These are phyloP conservation scores for Oryza glaberrima DNA, from an alignment of 176 grass and related monocot genomes.

Conservation along the genomic window DNA sequence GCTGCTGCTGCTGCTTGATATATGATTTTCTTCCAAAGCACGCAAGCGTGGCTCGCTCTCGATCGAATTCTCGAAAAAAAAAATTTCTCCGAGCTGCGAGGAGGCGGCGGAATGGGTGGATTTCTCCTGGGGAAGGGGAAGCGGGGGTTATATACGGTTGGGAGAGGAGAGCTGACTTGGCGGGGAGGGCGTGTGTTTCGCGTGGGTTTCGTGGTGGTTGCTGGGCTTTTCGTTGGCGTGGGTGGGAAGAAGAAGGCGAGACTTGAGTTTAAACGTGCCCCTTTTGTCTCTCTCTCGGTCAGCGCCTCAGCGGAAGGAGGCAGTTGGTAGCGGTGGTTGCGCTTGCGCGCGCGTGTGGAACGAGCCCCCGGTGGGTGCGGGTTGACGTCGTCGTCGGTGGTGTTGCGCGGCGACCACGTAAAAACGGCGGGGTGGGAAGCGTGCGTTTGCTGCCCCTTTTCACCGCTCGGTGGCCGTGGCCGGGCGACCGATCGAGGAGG, in stretches of 20 bases:
- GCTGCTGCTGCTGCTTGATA: neutral
- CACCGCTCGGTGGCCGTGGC: too few species aligned
- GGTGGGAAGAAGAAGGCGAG: neutral
- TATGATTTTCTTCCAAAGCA: neutral
- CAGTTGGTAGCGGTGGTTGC: neutral
- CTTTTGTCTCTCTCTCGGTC: neutral
- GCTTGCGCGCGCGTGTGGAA: neutral
- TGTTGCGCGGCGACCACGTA: too few species aligned
- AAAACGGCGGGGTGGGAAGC: too few species aligned
- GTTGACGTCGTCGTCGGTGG: too few species aligned
- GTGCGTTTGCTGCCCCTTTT: too few species aligned
- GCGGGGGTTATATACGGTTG: neutral
- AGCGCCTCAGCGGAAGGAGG: neutral
- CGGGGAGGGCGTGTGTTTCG: neutral
- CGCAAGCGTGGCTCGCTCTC: neutral
- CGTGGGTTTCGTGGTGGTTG: neutral
- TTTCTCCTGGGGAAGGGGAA: neutral
- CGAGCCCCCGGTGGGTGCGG: neutral
- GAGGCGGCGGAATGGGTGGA: neutral
- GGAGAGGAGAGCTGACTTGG: neutral
- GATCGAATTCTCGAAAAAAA: neutral
- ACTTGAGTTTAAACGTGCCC: constrained; percentile 3
- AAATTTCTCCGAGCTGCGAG: neutral
- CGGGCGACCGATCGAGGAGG: too few species aligned
- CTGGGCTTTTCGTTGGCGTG: neutral